Evolutionary conservation across 306 rosid species (phyloP).

Genomic region (Corylus heterophylla): DNA sequence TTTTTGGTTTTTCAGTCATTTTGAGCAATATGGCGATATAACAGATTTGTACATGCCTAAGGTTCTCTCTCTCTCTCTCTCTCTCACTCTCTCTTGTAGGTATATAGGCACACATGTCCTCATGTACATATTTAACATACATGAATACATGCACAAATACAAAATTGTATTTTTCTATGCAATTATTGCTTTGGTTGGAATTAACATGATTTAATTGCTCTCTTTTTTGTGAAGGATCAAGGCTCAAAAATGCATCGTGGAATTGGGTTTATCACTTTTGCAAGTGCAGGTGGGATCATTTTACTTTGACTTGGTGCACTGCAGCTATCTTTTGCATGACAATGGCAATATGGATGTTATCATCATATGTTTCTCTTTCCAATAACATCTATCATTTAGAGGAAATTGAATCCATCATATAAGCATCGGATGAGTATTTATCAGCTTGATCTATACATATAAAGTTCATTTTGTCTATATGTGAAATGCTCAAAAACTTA

Average conservation of each 20-base stretch:
- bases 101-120: too few relatives aligned
- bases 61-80: constrained; percentile 46
- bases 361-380: too few relatives aligned
- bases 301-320: constrained; percentile 6
- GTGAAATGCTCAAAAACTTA: background rate
- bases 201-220: background rate
- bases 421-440: background rate
- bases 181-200: background rate
- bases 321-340: constrained; percentile 8
- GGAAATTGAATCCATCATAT: background rate
- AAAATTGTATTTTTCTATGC: background rate
- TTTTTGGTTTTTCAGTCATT: constrained; percentile 63
- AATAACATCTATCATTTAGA: background rate
- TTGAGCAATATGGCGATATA: constrained; percentile 97
- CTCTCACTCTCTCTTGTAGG: background rate
- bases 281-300: constrained; percentile 76
- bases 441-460: background rate
- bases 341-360: background rate
- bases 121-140: background rate
- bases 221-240: constrained; percentile 61
- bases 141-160: too few relatives aligned
- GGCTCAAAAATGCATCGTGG: constrained; percentile 92
- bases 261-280: constrained; percentile 93
- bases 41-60: constrained; percentile 97
- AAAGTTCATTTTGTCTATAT: background rate